A percentile compares a stretch with the other conserved stretches of the same genome.
These are phyloP conservation scores for Cytidiella melzeri DNA, from an alignment of 768 basidiomycete species.

Conservation along the genomic window DNA sequence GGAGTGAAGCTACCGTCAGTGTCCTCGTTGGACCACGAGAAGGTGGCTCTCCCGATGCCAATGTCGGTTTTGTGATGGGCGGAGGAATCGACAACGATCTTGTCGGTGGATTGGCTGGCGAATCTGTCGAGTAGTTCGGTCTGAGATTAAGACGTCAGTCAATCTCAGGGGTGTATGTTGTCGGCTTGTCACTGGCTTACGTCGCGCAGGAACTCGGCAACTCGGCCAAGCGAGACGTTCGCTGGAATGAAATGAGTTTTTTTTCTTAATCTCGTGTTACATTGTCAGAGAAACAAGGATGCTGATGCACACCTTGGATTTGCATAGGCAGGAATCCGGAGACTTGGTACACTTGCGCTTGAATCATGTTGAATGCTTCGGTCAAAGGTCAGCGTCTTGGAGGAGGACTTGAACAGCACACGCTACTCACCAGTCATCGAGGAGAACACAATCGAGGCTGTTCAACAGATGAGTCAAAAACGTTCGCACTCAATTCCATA, in stretches of 20 bases:
- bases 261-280: neutral
- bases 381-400: too few species aligned
- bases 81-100: slow-evolving; percentile 6
- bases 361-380: neutral
- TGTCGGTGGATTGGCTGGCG: slow-evolving; percentile 2
- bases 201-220: slow-evolving; percentile 3
- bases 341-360: neutral
- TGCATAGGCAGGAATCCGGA: neutral
- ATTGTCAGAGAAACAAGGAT: too few species aligned
- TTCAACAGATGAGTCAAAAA: neutral
- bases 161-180: neutral
- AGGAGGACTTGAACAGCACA: neutral
- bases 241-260: neutral
- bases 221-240: slow-evolving; percentile 6
- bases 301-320: neutral
- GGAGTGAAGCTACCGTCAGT: slow-evolving; percentile 13
- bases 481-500: neutral
- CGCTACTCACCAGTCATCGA: slow-evolving; percentile 17
- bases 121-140: slow-evolving; percentile 27
- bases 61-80: slow-evolving; percentile 6
- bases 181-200: neutral
- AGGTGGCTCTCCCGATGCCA: slow-evolving; percentile 23
- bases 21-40: slow-evolving; percentile 21
- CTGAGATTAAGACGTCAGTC: slow-evolving; percentile 7
- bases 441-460: slow-evolving; percentile 12